Percentiles rank a stretch among this genome's conserved stretches.
Evolutionary conservation across 2,329 filamentous ascomycete genomes (phyloP).

Genomic region (Pseudocercospora fijiensis): DNA sequence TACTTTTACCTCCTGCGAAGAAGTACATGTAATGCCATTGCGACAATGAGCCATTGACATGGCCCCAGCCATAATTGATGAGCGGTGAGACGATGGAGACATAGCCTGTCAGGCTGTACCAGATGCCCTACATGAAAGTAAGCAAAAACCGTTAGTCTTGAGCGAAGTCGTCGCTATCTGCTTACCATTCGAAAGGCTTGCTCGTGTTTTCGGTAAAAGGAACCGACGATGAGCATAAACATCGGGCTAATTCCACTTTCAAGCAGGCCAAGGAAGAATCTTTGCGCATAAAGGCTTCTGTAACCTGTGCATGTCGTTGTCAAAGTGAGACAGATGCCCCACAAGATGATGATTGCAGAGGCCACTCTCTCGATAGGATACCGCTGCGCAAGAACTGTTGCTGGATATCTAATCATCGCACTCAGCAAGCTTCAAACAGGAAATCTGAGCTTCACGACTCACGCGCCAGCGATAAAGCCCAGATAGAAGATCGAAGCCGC

Average conservation of each 20-base stretch:
- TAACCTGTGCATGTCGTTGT: slow-evolving; percentile 44
- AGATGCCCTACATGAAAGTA: neutral
- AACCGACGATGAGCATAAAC: slow-evolving; percentile 21
- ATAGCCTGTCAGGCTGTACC: slow-evolving; percentile 46
- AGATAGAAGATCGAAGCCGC: slow-evolving; percentile 51
- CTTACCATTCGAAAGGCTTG: slow-evolving; percentile 31
- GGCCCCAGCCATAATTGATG: slow-evolving; percentile 52
- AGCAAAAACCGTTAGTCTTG: neutral
- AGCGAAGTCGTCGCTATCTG: neutral
- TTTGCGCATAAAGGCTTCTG: slow-evolving; percentile 45
- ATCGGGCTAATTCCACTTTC: slow-evolving; percentile 47
- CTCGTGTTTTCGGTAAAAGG: slow-evolving; percentile 33
- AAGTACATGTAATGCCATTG: slow-evolving; percentile 38
- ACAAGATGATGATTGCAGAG: slow-evolving; percentile 39
- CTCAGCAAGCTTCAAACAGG: neutral
- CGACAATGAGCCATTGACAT: slow-evolving; percentile 38
- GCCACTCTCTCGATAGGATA: slow-evolving; percentile 51
- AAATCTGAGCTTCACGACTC: neutral
- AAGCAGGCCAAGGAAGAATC: slow-evolving; percentile 58
- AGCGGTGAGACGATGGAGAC: slow-evolving; percentile 49
- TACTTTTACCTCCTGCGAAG: slow-evolving; percentile 36
- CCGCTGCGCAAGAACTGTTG: slow-evolving; percentile 46
- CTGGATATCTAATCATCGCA: slow-evolving; percentile 40
- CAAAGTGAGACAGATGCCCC: slow-evolving; percentile 42
- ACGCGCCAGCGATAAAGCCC: slow-evolving; percentile 48